These are phyloP conservation scores for Parietaria judaica DNA, from an alignment of 306 rosid species.

Conservation along the genomic window DNA sequence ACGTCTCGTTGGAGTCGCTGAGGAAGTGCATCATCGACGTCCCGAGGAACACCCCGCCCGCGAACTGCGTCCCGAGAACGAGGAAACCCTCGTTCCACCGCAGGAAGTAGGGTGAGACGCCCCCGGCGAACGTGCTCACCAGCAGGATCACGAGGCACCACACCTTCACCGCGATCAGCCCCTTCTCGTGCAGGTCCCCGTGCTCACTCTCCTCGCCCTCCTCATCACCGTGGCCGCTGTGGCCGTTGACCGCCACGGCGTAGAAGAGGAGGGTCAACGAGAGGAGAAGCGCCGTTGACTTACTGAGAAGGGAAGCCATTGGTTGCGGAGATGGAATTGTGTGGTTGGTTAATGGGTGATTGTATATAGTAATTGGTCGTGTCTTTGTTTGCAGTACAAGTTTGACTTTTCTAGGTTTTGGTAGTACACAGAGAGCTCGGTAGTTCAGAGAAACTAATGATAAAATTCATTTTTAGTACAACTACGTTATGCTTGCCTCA, in stretches of 20 bases:
- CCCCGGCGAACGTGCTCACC: conserved; percentile 46
- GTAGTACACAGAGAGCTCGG: conserved; percentile 21
- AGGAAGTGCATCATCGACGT: conserved; percentile 70
- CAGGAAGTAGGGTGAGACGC: conserved; percentile 55
- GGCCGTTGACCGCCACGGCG: conserved; percentile 24
- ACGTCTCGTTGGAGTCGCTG: conserved; percentile 47
- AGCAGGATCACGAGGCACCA: conserved; percentile 66
- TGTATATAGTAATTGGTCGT: too few species aligned
- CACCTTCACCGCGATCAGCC: conserved; percentile 47
- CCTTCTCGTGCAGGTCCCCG: conserved; percentile 25
- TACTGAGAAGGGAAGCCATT: conserved; percentile 32
- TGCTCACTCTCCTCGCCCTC: background rate
- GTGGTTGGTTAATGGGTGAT: background rate
- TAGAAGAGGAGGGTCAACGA: conserved; percentile 21
- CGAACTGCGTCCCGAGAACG: conserved; percentile 57
- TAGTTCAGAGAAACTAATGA: background rate
- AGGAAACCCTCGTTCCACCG: conserved; percentile 71
- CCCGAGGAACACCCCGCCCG: conserved; percentile 68
- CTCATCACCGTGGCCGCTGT: conserved; percentile 19
- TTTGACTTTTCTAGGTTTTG: conserved; percentile 23
- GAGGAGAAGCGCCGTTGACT: conserved; percentile 39
- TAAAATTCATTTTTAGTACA: background rate
- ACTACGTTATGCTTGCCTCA: background rate
- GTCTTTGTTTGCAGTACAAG: conserved; percentile 17
- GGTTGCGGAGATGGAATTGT: background rate